A percentile compares a stretch with the other conserved stretches of the same genome.
These are phyloP conservation scores for Pleoardoris graminearum DNA, from an alignment of 2,329 filamentous ascomycete genomes.

Conservation along the genomic window DNA sequence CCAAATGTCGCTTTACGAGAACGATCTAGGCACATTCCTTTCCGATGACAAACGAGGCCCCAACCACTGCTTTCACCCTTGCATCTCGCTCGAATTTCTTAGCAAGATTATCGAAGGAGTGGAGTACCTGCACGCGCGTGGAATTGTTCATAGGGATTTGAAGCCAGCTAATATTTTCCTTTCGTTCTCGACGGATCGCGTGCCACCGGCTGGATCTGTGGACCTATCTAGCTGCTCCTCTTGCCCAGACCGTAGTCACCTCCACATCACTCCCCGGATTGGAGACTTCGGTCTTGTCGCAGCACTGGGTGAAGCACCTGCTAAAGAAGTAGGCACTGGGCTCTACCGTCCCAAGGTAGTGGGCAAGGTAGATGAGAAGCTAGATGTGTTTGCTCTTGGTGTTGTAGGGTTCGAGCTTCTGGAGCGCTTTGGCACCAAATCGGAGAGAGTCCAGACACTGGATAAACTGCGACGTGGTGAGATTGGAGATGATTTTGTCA, in stretches of 20 bases:
- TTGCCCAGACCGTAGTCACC: conserved; percentile 45
- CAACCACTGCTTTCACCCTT: conserved; percentile 65
- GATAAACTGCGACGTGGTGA: conserved; percentile 36
- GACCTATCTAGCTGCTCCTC: conserved; percentile 51
- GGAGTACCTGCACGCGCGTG: conserved; percentile 64
- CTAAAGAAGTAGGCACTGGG: conserved; percentile 61
- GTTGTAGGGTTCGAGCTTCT: conserved; percentile 66
- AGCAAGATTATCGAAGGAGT: conserved; percentile 64
- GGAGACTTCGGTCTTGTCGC: conserved; percentile 70
- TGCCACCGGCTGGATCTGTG: conserved; percentile 50
- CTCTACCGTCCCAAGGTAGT: conserved; percentile 59
- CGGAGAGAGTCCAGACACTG: conserved; percentile 47
- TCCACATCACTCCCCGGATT: conserved; percentile 62
- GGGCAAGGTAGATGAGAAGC: conserved; percentile 50
- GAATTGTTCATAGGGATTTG: conserved; percentile 67
- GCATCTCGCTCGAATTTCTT: conserved; percentile 61
- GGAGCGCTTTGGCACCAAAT: conserved; percentile 52
- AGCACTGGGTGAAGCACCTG: conserved; percentile 51
- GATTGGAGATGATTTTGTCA: conserved; percentile 35
- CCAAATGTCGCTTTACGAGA: conserved; percentile 69
- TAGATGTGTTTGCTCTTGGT: conserved; percentile 65
- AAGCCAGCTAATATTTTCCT: conserved; percentile 72
- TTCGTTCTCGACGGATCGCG: conserved; percentile 47
- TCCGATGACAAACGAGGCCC: conserved; percentile 28
- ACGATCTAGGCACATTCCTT: conserved; percentile 64